phyloP scores from a whole-genome alignment of 2,329 filamentous ascomycete species.

The Penicillium sp. region DNA sequence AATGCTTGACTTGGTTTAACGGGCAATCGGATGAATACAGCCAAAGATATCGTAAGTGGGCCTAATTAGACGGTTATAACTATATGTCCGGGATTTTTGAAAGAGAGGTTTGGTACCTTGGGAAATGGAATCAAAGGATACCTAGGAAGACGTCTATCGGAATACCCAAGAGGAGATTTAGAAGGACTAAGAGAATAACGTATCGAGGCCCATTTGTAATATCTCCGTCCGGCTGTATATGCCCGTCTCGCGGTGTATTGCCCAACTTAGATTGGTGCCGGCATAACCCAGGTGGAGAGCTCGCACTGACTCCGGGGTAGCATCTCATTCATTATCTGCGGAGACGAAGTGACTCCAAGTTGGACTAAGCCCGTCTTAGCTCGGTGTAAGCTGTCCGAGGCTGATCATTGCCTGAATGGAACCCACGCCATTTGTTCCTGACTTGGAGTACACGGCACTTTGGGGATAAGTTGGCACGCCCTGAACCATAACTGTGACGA shows the following conservation, averaged over 20 bases:
- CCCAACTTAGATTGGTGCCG: background rate
- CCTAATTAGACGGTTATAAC: no score
- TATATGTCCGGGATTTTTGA: no score
- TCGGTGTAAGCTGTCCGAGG: background rate
- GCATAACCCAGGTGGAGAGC: background rate
- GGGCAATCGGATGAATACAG: no score
- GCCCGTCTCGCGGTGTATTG: no score
- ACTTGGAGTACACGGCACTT: background rate
- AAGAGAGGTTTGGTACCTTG: no score
- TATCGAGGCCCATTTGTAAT: no score
- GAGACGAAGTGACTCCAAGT: background rate
- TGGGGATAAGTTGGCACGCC: background rate
- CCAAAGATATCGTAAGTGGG: no score
- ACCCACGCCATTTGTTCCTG: background rate
- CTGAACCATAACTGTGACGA: background rate
- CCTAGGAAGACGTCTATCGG: background rate
- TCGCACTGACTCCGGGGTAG: slow-evolving; percentile 9
- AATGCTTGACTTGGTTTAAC: no score
- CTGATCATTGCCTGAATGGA: slow-evolving; percentile 1
- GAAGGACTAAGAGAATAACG: no score
- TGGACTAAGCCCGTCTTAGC: background rate
- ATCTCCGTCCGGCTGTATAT: no score
- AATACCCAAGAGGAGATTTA: no score
- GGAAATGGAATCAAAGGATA: no score
- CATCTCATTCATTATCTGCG: background rate